These are phyloP conservation scores for Trichoderma erinaceum DNA, from an alignment of 495 filamentous ascomycete species.

Conservation along the genomic window DNA sequence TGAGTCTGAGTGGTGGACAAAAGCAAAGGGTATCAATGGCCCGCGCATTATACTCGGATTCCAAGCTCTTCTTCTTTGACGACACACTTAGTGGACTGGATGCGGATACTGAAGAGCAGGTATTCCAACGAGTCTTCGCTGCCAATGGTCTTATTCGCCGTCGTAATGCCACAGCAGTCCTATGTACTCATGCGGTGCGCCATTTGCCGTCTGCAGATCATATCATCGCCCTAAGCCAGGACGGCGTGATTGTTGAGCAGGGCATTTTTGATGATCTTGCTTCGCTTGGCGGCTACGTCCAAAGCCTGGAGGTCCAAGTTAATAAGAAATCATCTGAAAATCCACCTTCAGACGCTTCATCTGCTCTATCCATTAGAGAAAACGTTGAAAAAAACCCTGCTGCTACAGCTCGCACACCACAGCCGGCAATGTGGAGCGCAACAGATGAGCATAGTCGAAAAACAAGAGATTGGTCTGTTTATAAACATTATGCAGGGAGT, in stretches of 20 bases:
- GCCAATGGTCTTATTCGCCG: conserved; percentile 45
- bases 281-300: neutral
- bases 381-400: neutral
- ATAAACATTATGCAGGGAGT: conserved; percentile 47
- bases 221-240: neutral
- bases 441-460: conserved; percentile 24
- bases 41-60: conserved; percentile 22
- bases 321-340: neutral
- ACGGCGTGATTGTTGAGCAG: neutral
- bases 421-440: conserved; percentile 21
- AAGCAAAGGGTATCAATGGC: conserved; percentile 48
- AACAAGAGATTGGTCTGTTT: conserved; percentile 49
- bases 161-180: conserved; percentile 43
- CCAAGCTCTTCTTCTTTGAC: conserved; percentile 21
- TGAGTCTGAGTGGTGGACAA: conserved; percentile 59
- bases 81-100: conserved; percentile 49
- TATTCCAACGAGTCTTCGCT: conserved; percentile 51
- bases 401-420: neutral
- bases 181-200: conserved; percentile 19
- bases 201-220: conserved; percentile 1
- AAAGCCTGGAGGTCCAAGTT: neutral
- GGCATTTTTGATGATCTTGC: neutral
- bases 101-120: conserved; percentile 49
- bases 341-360: neutral
- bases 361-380: neutral